These are phyloP conservation scores for Alternaria angustiovoidea DNA, from an alignment of 2,329 filamentous ascomycete species.

Conservation along the genomic window DNA sequence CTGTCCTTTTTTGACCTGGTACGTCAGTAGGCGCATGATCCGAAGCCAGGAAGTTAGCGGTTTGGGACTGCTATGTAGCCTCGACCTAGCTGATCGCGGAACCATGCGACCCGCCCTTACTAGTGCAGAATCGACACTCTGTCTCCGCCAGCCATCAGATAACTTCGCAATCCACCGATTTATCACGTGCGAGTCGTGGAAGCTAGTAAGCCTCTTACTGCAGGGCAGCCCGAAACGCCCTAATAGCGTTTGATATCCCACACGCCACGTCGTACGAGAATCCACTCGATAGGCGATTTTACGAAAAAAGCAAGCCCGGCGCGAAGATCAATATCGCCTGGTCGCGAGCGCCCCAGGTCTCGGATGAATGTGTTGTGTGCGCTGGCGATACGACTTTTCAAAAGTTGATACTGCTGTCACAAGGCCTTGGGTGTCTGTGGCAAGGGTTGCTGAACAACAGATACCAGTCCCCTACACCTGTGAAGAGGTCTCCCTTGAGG, in stretches of 20 bases:
- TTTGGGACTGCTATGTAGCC: not conserved
- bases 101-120: not conserved
- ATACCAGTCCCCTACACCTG: not conserved
- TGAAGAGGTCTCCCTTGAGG: not conserved
- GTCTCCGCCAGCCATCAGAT: not conserved
- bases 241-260: not conserved
- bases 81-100: conserved; percentile 2
- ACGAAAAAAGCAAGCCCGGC: conserved; percentile 7
- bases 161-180: not conserved
- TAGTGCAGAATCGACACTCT: conserved; percentile 3
- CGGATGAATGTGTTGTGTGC: not conserved
- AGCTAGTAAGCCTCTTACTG: conserved; percentile 4
- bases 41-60: not conserved
- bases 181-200: not conserved
- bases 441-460: not conserved
- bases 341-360: not conserved
- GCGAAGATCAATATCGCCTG: not conserved
- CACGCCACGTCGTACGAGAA: conserved; percentile 11
- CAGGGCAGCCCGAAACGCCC: conserved; percentile 10
- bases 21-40: not conserved
- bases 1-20: not conserved
- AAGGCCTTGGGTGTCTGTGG: not conserved
- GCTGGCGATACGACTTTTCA: not conserved
- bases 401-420: not conserved
- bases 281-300: conserved; percentile 4